Evolutionary conservation across 345 rosid species (phyloP).

Genomic region (Syzygium grande): DNA sequence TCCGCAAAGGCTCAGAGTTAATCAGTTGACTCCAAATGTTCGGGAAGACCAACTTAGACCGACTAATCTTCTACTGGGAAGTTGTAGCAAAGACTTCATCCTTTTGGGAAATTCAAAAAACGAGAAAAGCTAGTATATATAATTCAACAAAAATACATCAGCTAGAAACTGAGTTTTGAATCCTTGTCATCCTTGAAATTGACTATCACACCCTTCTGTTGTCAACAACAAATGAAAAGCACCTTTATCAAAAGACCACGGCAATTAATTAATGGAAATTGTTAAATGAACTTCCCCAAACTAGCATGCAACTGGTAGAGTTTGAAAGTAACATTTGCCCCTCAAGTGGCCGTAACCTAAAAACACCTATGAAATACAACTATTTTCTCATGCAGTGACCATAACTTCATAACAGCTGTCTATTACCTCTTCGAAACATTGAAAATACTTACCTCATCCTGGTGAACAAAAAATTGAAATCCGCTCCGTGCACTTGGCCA

Average conservation of each 20-base stretch:
- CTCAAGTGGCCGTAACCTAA: neutral
- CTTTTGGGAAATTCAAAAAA: neutral
- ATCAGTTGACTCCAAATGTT: neutral
- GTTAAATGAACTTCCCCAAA: neutral
- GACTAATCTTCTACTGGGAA: neutral
- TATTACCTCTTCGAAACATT: neutral
- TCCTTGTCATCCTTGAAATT: neutral
- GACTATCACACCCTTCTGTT: neutral
- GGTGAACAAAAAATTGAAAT: constrained; percentile 81
- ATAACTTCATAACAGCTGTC: neutral
- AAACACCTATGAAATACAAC: neutral
- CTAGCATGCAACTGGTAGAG: neutral
- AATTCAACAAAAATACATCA: neutral
- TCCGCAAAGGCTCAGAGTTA: neutral
- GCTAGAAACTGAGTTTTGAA: neutral
- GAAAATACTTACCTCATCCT: constrained; percentile 61
- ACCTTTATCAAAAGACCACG: neutral
- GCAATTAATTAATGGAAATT: neutral
- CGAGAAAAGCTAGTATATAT: neutral
- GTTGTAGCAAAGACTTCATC: neutral
- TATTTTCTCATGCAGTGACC: neutral
- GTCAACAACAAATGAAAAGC: neutral
- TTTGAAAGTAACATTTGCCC: neutral
- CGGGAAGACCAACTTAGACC: neutral
- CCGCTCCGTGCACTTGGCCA: constrained; percentile 98